These are phyloP conservation scores for Colletotrichum magnum DNA, from an alignment of 2,329 filamentous ascomycete genomes.

Conservation along the genomic window DNA sequence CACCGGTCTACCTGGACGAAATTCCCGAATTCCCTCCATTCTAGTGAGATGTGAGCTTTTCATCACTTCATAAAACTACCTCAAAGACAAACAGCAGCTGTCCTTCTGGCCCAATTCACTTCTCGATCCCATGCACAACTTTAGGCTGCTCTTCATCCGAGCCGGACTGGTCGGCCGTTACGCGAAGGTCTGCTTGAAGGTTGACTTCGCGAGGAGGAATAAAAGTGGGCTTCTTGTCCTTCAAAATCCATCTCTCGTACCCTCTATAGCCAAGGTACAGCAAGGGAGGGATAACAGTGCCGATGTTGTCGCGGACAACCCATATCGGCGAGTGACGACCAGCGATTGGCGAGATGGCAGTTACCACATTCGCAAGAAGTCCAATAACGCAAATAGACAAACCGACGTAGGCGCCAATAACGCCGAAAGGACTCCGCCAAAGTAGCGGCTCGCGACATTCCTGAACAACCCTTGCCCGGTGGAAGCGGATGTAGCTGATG, in stretches of 20 bases:
- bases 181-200: conserved; percentile 42
- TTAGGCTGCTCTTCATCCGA: conserved; percentile 18
- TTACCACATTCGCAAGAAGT: conserved; percentile 49
- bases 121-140: neutral
- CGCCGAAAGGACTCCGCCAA: conserved; percentile 48
- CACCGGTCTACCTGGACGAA: too few species aligned
- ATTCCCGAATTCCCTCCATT: too few species aligned
- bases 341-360: conserved; percentile 43
- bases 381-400: conserved; percentile 48
- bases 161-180: conserved; percentile 5
- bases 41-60: too few species aligned
- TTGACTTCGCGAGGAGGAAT: conserved; percentile 47
- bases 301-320: conserved; percentile 47
- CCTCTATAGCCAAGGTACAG: conserved; percentile 46
- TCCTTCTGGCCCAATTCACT: neutral
- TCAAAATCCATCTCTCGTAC: conserved; percentile 34
- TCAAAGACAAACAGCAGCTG: too few species aligned
- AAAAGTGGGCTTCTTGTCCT: conserved; percentile 37
- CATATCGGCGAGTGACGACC: conserved; percentile 40
- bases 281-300: conserved; percentile 45
- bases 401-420: conserved; percentile 45
- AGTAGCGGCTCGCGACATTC: conserved; percentile 52
- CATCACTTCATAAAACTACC: too few species aligned
- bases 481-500: conserved; percentile 61
- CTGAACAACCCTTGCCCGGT: conserved; percentile 56